Conservation (phyloP, 129 eudicot species). For the Apium graveolens region DNA sequence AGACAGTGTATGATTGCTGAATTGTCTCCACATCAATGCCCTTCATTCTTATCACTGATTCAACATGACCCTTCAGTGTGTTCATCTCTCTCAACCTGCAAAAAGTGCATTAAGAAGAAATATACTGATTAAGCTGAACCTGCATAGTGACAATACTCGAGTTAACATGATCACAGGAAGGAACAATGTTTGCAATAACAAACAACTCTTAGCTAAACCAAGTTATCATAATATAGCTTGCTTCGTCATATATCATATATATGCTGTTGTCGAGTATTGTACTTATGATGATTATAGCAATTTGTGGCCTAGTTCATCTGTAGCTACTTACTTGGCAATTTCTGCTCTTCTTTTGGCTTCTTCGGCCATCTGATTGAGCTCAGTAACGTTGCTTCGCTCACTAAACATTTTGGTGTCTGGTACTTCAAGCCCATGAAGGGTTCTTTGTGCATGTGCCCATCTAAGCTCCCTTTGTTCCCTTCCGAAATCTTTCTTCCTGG, state of each 20-base stretch:
- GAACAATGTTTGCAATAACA: background rate
- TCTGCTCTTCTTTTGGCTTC: conserved; percentile 99
- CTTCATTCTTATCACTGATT: conserved; percentile 89
- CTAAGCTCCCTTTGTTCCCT: conserved; percentile 94
- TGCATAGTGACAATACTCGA: background rate
- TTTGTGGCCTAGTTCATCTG: background rate
- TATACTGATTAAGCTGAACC: background rate
- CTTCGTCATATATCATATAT: background rate
- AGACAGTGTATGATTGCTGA: conserved; percentile 94
- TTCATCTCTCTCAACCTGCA: conserved; percentile 83
- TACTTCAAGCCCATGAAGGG: conserved; percentile 96
- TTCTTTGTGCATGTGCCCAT: conserved; percentile 99
- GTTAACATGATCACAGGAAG: background rate
- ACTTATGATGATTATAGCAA: background rate
- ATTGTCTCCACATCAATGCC: conserved; percentile 95
- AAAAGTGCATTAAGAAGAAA: background rate
- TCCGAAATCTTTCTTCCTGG: conserved; percentile 94
- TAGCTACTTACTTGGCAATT: conserved; percentile 63
- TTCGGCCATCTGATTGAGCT: conserved; percentile 98
- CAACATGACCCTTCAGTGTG: conserved; percentile 94
- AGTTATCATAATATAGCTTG: background rate
- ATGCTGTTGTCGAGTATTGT: background rate
- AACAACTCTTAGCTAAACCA: background rate
- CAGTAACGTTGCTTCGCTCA: conserved; percentile 62
- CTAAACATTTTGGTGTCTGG: conserved; percentile 86